Evolutionary conservation across 208 protist species (phyloP), one percentile per base, ranked within the genome.

Genomic region (Strigomonas culicis): DNA sequence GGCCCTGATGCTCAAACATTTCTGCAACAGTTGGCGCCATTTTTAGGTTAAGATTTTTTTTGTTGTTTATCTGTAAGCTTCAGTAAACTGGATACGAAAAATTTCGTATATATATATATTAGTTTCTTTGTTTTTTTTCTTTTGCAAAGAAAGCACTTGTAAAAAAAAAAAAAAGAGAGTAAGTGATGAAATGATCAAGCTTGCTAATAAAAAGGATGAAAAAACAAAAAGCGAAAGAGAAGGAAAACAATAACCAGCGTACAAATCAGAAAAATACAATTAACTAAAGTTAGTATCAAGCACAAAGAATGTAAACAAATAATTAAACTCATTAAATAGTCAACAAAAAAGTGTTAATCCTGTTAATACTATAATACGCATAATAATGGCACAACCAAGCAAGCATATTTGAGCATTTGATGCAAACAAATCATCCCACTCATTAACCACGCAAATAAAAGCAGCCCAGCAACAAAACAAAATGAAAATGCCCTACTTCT

Each of bases 1-100:
- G 72, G 28, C 82, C 81, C 6, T 66, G 56, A 11, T 68, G 63
- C 39, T 67, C 39, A 65, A 74, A 70, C 44, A 82, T 39, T 46
- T 64, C 30, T 3, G 67, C 56, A 32, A 72, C 27, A 4, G n/a
- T 22, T 17, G 51, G 13, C 19, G n/a, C n/a, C n/a, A n/a, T n/a
- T n/a, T n/a, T n/a, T n/a, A n/a, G n/a, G 39, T 27, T 39, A 32
- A 39, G 30, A 62, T 62, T 13, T 51, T 57, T 15, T 21, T 39
- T 25, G 32, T 39, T 25, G 17, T 56, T 63, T 53, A 6, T n/a
- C 10, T 15, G 17, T 57, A 41, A 44, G 22, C 47, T n/a, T 50
- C 6, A 22, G 17, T 51, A 59, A 56, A 59, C 10, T 10, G 24
- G 25, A 55, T 13, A 68, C 30, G 19, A 59, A 59, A 10, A 31